Percentiles rank a stretch among this genome's conserved stretches.
These are phyloP conservation scores for Musa acuminata DNA, from an alignment of 176 grass and related monocot genomes.

Conservation along the genomic window DNA sequence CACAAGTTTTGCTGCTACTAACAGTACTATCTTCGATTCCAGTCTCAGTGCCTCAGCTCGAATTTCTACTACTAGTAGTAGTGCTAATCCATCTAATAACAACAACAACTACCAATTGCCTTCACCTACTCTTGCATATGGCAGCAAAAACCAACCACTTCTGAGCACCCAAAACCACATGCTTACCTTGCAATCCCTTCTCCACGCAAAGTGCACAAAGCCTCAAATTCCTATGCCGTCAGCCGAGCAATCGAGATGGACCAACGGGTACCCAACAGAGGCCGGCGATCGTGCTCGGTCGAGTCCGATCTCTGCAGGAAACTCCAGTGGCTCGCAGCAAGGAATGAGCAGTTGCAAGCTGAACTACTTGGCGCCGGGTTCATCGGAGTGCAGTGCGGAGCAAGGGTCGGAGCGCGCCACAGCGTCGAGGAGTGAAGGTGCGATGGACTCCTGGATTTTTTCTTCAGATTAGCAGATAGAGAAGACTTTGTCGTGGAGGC, in stretches of 20 bases:
- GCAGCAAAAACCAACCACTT: no score
- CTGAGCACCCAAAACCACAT: background rate
- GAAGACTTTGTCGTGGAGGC: background rate
- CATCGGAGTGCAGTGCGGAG: background rate
- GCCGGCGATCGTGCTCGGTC: no score
- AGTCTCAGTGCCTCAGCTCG: background rate
- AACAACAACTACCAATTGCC: no score
- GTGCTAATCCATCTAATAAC: no score
- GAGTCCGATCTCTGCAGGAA: background rate
- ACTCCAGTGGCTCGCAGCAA: background rate
- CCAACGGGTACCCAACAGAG: background rate
- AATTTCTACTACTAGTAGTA: no score
- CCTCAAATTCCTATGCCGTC: no score
- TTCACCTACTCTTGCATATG: no score
- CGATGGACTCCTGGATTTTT: background rate
- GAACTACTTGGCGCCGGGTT: background rate
- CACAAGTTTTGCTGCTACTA: background rate
- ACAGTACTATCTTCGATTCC: background rate
- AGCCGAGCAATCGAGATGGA: background rate
- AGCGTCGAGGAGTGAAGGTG: background rate
- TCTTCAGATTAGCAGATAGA: background rate
- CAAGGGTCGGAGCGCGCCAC: background rate
- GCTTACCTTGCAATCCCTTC: background rate
- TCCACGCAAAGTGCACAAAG: background rate
- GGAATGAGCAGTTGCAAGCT: background rate